phyloP scores from a whole-genome alignment of 495 filamentous ascomycete genomes.

The Bombardia bombarda region DNA sequence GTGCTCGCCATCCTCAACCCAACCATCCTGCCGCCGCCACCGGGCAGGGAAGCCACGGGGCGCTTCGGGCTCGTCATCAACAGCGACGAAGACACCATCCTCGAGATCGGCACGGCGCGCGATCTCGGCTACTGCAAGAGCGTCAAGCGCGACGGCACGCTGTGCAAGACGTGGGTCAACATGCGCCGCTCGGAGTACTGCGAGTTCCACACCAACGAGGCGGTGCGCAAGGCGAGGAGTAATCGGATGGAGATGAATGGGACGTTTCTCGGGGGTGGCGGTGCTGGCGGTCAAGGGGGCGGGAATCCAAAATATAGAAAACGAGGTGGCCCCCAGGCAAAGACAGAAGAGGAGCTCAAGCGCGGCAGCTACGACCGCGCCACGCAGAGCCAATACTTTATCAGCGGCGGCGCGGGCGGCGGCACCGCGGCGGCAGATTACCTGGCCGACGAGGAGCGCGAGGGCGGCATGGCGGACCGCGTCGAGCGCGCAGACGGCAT shows the following conservation, averaged over 20 bases:
- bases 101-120: constrained; percentile 78
- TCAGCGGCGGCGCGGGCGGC: constrained; percentile 46
- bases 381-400: constrained; percentile 52
- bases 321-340: constrained; percentile 13
- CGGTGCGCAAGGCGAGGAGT: constrained; percentile 60
- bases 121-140: constrained; percentile 88
- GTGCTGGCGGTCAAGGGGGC: too few species aligned
- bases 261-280: constrained; percentile 36
- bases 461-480: constrained; percentile 39
- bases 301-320: too few species aligned
- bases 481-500: constrained; percentile 57
- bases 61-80: constrained; percentile 76
- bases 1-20: constrained; percentile 93
- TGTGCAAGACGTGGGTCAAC: constrained; percentile 81
- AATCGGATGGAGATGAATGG: constrained; percentile 73
- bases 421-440: too few species aligned
- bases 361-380: constrained; percentile 47
- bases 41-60: constrained; percentile 62
- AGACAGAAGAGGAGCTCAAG: constrained; percentile 22
- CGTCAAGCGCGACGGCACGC: constrained; percentile 72
- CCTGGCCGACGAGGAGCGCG: constrained; percentile 63
- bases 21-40: constrained; percentile 75
- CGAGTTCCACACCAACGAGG: constrained; percentile 81
- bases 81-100: constrained; percentile 75
- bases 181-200: constrained; percentile 81